Conservation (phyloP, 345 rosid genomes). For the Trapa bicornis region DNA sequence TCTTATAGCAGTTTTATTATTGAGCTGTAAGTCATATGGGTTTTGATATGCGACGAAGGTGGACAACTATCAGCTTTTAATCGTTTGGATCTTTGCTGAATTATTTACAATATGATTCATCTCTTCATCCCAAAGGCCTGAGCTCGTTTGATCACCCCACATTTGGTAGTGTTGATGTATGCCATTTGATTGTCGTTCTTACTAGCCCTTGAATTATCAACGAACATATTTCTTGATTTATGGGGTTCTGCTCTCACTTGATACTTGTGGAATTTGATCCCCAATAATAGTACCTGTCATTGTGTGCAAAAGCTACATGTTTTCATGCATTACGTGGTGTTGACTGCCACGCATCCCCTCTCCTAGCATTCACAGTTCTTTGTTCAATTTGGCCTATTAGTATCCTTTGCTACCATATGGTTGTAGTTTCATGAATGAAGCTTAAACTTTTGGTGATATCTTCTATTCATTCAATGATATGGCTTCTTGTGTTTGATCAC, state of each 20-base stretch:
- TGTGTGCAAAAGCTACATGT: background rate
- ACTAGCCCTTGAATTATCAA: background rate
- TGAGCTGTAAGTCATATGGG: conserved; percentile 4
- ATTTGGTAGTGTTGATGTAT: background rate
- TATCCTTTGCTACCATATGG: too few relatives aligned
- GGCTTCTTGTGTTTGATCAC: too few relatives aligned
- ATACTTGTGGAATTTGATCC: too few relatives aligned
- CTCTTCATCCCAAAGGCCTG: background rate
- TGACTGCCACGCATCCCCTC: too few relatives aligned
- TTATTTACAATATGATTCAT: background rate
- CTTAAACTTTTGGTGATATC: too few relatives aligned
- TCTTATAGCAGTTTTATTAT: too few relatives aligned
- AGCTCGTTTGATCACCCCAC: background rate
- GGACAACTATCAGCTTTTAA: background rate
- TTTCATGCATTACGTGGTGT: background rate
- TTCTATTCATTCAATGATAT: too few relatives aligned
- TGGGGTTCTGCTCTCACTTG: background rate
- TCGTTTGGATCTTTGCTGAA: background rate
- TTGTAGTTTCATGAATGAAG: too few relatives aligned
- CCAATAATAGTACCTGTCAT: background rate
- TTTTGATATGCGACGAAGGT: background rate
- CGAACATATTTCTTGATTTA: background rate
- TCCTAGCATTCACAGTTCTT: too few relatives aligned
- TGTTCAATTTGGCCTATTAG: too few relatives aligned
- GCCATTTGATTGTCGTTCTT: background rate